Evolutionary conservation across 169 alveolate genomes (phyloP), one percentile per base, ranked within the genome.

Genomic region (Plasmodium vivax): DNA sequence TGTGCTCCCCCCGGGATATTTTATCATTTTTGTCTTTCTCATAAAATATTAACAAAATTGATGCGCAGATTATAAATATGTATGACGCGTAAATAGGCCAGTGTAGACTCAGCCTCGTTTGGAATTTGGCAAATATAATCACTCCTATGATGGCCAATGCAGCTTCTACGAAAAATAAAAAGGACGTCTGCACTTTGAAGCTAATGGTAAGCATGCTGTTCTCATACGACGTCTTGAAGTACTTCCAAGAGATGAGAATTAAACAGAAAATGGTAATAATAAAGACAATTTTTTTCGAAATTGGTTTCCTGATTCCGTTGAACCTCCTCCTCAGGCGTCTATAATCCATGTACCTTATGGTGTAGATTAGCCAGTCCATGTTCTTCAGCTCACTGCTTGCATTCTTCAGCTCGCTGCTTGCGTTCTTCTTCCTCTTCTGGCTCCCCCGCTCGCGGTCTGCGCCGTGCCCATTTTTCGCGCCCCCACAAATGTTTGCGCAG

Each of bases 291-390:
- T 95, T 96, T 75, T 96, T 83, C 1, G 98, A 97, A 12, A 93
- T 41, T 8, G 98, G 98, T 51, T 96, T 96, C 38, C 98, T 82
- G 19, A 97, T 97, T 51, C 98, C 98, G 83, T 95, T 94, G 54
- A 96, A 96, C 62, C 98, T 95, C 27, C 98, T 84, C 81, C 97
- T 47, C 34, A 97, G 75, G 38, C 98, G 68, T n/a, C 98, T 85
- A 75, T 96, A 96, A 82, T 97, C 98, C 98, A 97, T 97, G 41
- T 95, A 96, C 16, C 93, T 47, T 34, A 96, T 93, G 6, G 98
- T 96, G 54, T 90, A 90, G 32, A 90, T 90, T 41, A 90, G 19
- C 94, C 94, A 90, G 23, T 90, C 94, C 80, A 90, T 90, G 47
- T 90, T 90, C 47, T 90, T 90, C 83, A 90, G 36, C 36, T 23